A percentile compares a stretch with the other conserved stretches of the same genome.
These are phyloP conservation scores for Clavispora carvajalis DNA, from an alignment of 805 yeast species.

Conservation along the genomic window DNA sequence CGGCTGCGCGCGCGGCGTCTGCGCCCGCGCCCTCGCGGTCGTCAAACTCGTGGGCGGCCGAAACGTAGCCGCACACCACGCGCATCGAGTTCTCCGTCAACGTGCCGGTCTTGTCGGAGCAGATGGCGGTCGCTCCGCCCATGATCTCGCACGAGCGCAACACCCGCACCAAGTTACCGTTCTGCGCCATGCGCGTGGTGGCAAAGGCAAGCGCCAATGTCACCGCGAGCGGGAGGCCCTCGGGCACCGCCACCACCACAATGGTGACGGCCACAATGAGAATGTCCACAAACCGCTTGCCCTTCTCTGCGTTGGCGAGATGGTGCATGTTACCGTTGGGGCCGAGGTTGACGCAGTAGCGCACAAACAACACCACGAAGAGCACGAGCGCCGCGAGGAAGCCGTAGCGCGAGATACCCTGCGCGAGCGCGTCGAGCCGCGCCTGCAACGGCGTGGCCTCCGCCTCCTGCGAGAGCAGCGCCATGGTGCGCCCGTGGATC, in stretches of 20 bases:
- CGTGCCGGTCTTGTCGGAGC: slow-evolving; percentile 98
- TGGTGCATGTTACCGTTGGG: slow-evolving; percentile 42
- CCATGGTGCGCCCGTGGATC: slow-evolving; percentile 87
- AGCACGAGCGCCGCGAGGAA: slow-evolving; percentile 77
- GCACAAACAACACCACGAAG: slow-evolving; percentile 71
- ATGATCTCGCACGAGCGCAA: slow-evolving; percentile 93
- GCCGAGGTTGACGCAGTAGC: slow-evolving; percentile 63
- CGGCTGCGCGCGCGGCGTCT: background rate
- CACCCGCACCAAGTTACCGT: slow-evolving; percentile 92
- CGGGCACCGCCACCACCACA: slow-evolving; percentile 98
- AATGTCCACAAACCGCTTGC: slow-evolving; percentile 76
- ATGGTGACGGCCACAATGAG: slow-evolving; percentile 88
- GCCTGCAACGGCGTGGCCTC: slow-evolving; percentile 88
- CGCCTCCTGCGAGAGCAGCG: slow-evolving; percentile 65
- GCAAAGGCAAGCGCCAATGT: slow-evolving; percentile 97
- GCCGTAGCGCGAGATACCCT: slow-evolving; percentile 93
- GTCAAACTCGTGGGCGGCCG: slow-evolving; percentile 39
- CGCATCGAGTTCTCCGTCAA: slow-evolving; percentile 92
- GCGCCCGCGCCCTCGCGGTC: slow-evolving; percentile 17
- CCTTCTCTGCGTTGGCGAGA: slow-evolving; percentile 64
- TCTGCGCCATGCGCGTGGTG: slow-evolving; percentile 95
- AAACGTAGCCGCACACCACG: slow-evolving; percentile 63
- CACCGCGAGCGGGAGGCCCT: slow-evolving; percentile 96
- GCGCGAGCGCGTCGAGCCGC: slow-evolving; percentile 77
- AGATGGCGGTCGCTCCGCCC: slow-evolving; percentile 97